Evolutionary conservation across 2,329 filamentous ascomycete species (phyloP), one percentile per base, ranked within the genome.

Genomic region (Aspergillus carbonarius): DNA sequence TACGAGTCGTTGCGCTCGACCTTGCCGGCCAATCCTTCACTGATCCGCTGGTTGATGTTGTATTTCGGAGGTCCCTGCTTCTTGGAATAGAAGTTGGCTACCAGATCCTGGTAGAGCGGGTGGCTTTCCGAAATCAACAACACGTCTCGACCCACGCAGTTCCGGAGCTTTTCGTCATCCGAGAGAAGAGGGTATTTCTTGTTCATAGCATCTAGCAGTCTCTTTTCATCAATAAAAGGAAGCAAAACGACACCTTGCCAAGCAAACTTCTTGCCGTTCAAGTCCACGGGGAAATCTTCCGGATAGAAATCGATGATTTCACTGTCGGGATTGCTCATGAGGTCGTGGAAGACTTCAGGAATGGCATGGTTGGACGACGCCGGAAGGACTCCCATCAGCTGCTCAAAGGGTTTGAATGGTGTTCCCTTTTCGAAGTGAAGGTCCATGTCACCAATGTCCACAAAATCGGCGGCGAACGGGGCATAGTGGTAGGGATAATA

Each of bases 401-500:
- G 95, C 76, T 99, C 95, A 71, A 96, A 99, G 0, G 95, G 96
- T 65, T 83, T 89, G 67, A 96, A 97, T 4, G 92, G 90, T 50
- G 82, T 86, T 10, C 93, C 93, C 74, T 93, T 91, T 59, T 91
- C 84, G 66, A 99, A 99, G 17, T 83, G 80, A 64, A 96, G 85
- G 32, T 90, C 82, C 81, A 96, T 87, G 66, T 92, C 87, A 54
- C 83, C 85, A 47, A 99, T 82, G 57, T 93, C 88, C 59, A 90
- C 88, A 74, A 99, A 99, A 74, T 99, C 95, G 54, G 92, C 90
- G 2, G 95, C 95, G 72, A 99, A 99, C 3, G 96, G 95, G 1
- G 95, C 96, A 72, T 99, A 99, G 73, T 99, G 95, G 71, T 98
- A 96, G 0, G 95, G 95, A 71, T 97, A 99, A 74, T 95, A 99